Base-by-base conservation (phyloP, 1,139 yeast species). In the Pneumocystis murina region DNA sequence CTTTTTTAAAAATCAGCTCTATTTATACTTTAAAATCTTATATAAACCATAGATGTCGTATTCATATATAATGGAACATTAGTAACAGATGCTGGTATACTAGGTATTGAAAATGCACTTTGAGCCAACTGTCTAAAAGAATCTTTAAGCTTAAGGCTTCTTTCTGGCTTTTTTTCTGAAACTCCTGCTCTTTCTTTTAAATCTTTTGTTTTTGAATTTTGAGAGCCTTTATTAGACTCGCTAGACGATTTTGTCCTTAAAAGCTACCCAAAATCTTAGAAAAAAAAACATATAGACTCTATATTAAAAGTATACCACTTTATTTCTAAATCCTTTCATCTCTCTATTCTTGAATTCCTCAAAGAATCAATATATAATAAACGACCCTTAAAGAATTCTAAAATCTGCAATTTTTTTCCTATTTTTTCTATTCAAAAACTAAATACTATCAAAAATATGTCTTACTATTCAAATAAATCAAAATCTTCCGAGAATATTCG, bases 281-380 rank as follows among this genome's bases (percentile, higher is more conserved):
- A 63, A 36, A 39, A 17, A 16, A 12, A 59, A 17, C 24, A 10
- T 1, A 20, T 14, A 41, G 33, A 54, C 38, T 60, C 24, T 17
- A n/a, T 28, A 28, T n/a, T 33, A 3, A 5, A 24, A 14, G 66
- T 68, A 12, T 62, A 69, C 70, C 65, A 70, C 70, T 55, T 71
- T 69, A 65, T 68, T 71, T 62, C 68, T 70, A 67, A 70, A 69
- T 61, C 72, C 71, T 66, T 70, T 69, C 72, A 70, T 70, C 4
- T 8, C 28, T 48, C 3, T 24, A 48, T 24, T 3, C 30, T 8
- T 33, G 14, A 43, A 43, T 58, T 41, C 61, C 36, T 62, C 64
- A 28, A 63, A 60, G 3, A 24, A 48, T 14, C 14, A 20, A n/a
- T 17, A 41, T 48, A 48, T 24, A 48, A 24, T 8, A 48, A 48